Evolutionary conservation across 768 basidiomycete genomes (phyloP), one percentile per base, ranked within the genome.

Genomic region (Gloeophyllum trabeum): DNA sequence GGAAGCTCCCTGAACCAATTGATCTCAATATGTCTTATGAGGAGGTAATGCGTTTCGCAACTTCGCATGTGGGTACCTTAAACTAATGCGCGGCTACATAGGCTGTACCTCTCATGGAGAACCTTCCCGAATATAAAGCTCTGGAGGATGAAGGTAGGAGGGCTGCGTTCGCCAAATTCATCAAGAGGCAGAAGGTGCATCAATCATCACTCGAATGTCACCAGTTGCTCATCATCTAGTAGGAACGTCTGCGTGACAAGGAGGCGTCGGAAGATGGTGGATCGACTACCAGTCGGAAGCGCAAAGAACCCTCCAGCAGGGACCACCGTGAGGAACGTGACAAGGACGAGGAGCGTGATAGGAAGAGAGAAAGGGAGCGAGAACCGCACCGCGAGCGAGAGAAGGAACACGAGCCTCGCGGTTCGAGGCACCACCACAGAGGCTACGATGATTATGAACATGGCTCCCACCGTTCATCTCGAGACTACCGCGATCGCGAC

Each of bases 111-210:
- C 60, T 81, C 13, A 87, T 97, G 41, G 71, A 89, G 58, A 68
- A 90, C 39, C 69, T 97, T 30, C 71, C 81, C 0, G 93, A 98
- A 59, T 99, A 73, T 61, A 81, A 80, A 51, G 90, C 82, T 14
- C 61, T 98, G 13, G 83, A 90, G 36, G 88, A 90, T 38, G 91
- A 92, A n/a, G 73, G 76, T 14, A 66, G 90, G 35, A 76, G 78
- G 23, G 69, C 73, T 4, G 92, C 93, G 1, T 98, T 90, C 58
- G 62, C 73, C 14, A 98, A 93, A 62, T 94, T 80, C 56, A 69
- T 93, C 40, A 88, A 85, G 59, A 66, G 94, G 44, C 91, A 96
- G 56, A 96, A 91, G 73, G 90, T 86, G 43, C 50, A 44, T 23
- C 41, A 18, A 20, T 4, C n/a, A 18, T 5, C 26, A 34, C 14